Evolutionary conservation across 768 basidiomycete species (phyloP), one percentile per base, ranked within the genome.

Genomic region (Mycena floridula): DNA sequence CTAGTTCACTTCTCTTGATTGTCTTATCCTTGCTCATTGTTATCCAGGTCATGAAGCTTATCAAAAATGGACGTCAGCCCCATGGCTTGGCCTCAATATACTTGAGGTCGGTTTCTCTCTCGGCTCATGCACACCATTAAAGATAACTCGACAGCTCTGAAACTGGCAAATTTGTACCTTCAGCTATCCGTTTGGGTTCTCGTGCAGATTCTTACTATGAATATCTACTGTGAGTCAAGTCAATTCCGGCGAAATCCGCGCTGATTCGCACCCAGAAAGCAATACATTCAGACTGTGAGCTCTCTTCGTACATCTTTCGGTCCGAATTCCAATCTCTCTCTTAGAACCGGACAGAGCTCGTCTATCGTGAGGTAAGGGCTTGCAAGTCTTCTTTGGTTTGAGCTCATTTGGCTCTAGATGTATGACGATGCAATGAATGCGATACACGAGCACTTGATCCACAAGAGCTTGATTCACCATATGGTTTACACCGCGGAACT

Each of bases 171-270:
- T 77, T 69, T 48, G 60, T 81, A 16, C 64, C 77, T 21, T 81
- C 86, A 11, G 77, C 85, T 15, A 87, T 98, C 50, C 81, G 93
- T 11, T 76, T 98, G 18, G 94, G 94, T 22, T 92, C 92, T 25
- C 75, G 92, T 35, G 94, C 85, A 24, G 94, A 98, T 60, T 92
- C 89, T 2, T 97, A 83, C 65, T 98, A 96, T 58, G 94, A 95
- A 61, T 92, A 94, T 57, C 64, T 92, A 13, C 57, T 93, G 85
- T 88, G 49, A 66, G 72, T 61, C 9, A 1, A 6, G n/a, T 9
- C 21, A 25, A 25, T 36, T 37, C 24, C n/a, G 27, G 16, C 18
- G 24, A 7, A 5, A 3, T 28, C 18, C 7, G 37, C 16, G 40
- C 4, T 16, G 3, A 39, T 39, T 3, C 9, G 7, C 20, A 7